Conservation (phyloP, 2,329 filamentous ascomycete species). For the Tolypocladium nubicola region DNA sequence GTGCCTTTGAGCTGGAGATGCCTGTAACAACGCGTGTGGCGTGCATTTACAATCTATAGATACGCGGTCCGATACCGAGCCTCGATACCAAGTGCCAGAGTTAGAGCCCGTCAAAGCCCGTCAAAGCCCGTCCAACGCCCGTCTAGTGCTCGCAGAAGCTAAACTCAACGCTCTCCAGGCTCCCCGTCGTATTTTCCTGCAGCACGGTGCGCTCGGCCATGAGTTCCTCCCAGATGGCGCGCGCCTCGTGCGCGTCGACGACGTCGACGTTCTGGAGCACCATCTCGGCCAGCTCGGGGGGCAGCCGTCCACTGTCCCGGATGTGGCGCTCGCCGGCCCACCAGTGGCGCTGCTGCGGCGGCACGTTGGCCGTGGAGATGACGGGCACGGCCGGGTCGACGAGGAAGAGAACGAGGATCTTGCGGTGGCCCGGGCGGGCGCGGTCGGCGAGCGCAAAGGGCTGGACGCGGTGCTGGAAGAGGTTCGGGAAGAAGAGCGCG, state of each 20-base stretch:
- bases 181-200: slow-evolving; percentile 1
- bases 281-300: not conserved
- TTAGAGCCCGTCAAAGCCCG: too few relatives aligned
- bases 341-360: slow-evolving; percentile 31
- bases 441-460: slow-evolving; percentile 41
- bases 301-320: not conserved
- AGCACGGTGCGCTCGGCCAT: slow-evolving; percentile 14
- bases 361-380: slow-evolving; percentile 32
- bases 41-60: not conserved
- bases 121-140: too few relatives aligned
- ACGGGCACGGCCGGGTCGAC: slow-evolving; percentile 42
- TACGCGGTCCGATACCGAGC: not conserved
- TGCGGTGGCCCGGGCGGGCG: slow-evolving; percentile 43
- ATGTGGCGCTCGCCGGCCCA: slow-evolving; percentile 9
- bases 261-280: not conserved
- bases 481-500: slow-evolving; percentile 45
- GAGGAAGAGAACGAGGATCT: slow-evolving; percentile 50
- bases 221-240: slow-evolving; percentile 11
- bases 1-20: not conserved
- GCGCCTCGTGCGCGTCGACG: slow-evolving; percentile 11
- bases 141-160: slow-evolving; percentile 15
- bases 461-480: slow-evolving; percentile 38
- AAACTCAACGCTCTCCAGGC: slow-evolving; percentile 3
- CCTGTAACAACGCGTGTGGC: not conserved
- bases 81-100: accelerated